Evolutionary conservation across 768 basidiomycete species (phyloP), one percentile per base, ranked within the genome.

Genomic region (Termitomyces sp.): DNA sequence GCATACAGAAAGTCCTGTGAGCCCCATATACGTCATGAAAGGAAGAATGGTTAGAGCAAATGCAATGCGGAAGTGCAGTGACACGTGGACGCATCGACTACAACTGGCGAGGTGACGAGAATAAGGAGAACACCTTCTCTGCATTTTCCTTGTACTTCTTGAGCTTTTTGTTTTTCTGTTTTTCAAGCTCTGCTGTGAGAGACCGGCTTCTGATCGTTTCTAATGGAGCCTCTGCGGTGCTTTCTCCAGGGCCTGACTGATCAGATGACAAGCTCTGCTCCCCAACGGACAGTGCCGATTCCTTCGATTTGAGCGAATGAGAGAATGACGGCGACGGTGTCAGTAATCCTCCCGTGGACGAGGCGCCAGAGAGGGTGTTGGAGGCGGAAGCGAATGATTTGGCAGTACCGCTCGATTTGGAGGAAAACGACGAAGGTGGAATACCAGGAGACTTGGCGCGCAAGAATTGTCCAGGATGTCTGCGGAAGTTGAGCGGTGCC

Each of bases 141-240:
- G 91, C 89, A 57, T 86, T 88, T 65, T 91, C 86, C 73, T 91
- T 92, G 75, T 90, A 89, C 73, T 86, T 91, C 78, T 86, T 89
- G 69, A 90, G 68, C 70, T 88, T 91, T 76, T 82, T 89, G 64
- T 69, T 84, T 81, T 80, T 86, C 57, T 74, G 74, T 66, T 82
- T 85, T 63, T 85, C 80, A n/a, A 77, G 73, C 54, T 80, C 74
- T 48, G 78, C 77, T 5, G 54, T 55, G 9, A 65, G 64, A 25
- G 72, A 64, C n/a, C 46, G 57, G 50, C 35, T 64, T 64, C 56
- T 60, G 13, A 58, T 48, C 32, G 55, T 57, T 32, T 60, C 57
- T 20, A 42, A 48, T 31, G 52, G 33, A 16, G 56, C 65, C 54
- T 63, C 60, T 45, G 57, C 43, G 49, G 63, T 27, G 44, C 66